A percentile compares a stretch with the other conserved stretches of the same genome.
phyloP scores from a whole-genome alignment of 768 basidiomycete species.

The Heimioporus sp. region DNA sequence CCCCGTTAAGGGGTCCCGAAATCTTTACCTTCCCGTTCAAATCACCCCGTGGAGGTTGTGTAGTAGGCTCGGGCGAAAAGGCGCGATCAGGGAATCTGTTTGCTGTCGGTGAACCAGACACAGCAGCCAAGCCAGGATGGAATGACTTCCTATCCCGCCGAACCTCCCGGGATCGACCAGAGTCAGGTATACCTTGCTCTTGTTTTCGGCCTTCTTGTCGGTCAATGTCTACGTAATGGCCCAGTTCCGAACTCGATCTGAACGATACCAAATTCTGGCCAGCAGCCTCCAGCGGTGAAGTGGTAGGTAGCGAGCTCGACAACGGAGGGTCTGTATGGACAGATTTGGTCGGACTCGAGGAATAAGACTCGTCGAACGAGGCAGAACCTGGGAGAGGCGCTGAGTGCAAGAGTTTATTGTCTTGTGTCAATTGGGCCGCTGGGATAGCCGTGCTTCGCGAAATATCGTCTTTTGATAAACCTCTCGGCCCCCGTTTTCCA shows the following conservation, averaged over 20 bases:
- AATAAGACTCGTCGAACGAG: conserved; percentile 27
- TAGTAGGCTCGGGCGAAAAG: conserved; percentile 48
- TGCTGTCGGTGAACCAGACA: conserved; percentile 46
- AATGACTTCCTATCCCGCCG: conserved; percentile 61
- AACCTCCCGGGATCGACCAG: conserved; percentile 46
- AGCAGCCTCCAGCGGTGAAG: conserved; percentile 42
- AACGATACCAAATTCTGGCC: conserved; percentile 30
- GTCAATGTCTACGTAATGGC: conserved; percentile 72
- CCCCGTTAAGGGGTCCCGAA: conserved; percentile 82
- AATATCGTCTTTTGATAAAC: conserved; percentile 59
- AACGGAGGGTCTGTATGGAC: conserved; percentile 49
- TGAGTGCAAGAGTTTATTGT: conserved; percentile 58
- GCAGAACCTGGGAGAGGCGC: conserved; percentile 29
- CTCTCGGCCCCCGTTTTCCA: conserved; percentile 38
- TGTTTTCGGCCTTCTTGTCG: conserved; percentile 26
- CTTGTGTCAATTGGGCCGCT: conserved; percentile 53
- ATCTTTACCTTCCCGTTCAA: conserved; percentile 74
- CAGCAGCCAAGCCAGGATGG: conserved; percentile 53
- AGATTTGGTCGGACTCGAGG: conserved; percentile 56
- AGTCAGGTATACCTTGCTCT: conserved; percentile 54
- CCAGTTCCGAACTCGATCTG: conserved; percentile 79
- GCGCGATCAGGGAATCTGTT: conserved; percentile 35
- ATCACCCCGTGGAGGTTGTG: conserved; percentile 53
- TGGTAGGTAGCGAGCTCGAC: conserved; percentile 56
- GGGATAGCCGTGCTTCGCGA: conserved; percentile 53